Conservation (phyloP, 352 stramenopile genomes). For the Globisporangium cylindrosporum region DNA sequence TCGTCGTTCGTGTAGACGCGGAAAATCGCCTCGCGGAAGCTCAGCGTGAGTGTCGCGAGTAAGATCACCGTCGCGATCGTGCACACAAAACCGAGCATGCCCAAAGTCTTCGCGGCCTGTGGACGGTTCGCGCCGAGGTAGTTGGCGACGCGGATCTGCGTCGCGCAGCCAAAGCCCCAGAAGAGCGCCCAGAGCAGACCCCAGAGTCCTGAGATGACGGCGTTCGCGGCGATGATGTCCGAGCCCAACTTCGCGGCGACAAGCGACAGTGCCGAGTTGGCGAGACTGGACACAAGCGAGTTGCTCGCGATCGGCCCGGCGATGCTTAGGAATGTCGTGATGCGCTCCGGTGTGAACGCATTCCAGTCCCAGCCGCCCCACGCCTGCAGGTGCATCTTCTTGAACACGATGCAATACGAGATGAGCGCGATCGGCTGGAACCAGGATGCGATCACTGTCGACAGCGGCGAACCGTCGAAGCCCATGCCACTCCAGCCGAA, state of each 20-base stretch:
- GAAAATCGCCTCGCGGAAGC: slow-evolving; percentile 36
- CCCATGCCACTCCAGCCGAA: slow-evolving; percentile 59
- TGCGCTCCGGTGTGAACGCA: slow-evolving; percentile 55
- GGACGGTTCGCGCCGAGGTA: slow-evolving; percentile 70
- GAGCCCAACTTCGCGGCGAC: slow-evolving; percentile 70
- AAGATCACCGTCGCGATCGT: slow-evolving; percentile 45
- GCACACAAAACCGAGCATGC: slow-evolving; percentile 57
- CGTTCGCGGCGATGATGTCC: slow-evolving; percentile 76
- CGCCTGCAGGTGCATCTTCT: slow-evolving; percentile 64
- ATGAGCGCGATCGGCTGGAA: slow-evolving; percentile 78
- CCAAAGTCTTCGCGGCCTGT: slow-evolving; percentile 55
- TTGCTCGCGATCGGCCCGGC: slow-evolving; percentile 59
- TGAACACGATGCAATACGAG: slow-evolving; percentile 73
- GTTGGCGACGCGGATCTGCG: slow-evolving; percentile 76
- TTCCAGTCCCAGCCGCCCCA: slow-evolving; percentile 67
- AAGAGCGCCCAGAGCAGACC: slow-evolving; percentile 71
- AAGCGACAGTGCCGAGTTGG: slow-evolving; percentile 65
- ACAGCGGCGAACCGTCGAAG: slow-evolving; percentile 74
- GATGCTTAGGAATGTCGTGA: slow-evolving; percentile 68
- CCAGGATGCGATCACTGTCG: slow-evolving; percentile 75
- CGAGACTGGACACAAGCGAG: slow-evolving; percentile 69
- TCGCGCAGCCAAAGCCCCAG: slow-evolving; percentile 76
- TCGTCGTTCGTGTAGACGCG: slow-evolving; percentile 51
- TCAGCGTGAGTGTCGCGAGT: slow-evolving; percentile 35
- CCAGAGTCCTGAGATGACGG: slow-evolving; percentile 67